phyloP scores from a whole-genome alignment of 1,139 yeast species.

The Insectozyma bohioensis region DNA sequence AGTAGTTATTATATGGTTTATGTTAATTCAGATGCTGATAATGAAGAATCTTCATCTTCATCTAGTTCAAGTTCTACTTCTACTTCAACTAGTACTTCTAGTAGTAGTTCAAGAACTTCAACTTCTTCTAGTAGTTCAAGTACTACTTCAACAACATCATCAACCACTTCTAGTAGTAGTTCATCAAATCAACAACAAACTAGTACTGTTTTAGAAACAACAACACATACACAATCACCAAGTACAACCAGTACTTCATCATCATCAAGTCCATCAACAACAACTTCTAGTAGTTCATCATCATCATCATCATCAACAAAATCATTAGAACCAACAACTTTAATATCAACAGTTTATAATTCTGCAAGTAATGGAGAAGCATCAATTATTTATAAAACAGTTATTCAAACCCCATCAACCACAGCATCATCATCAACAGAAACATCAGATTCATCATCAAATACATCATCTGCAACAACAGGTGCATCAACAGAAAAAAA shows the following conservation, averaged over 20 bases:
- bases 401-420: conserved; percentile 21
- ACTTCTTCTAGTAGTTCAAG: conserved; percentile 14
- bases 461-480: conserved; percentile 17
- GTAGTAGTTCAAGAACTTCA: conserved; percentile 9
- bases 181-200: conserved; percentile 12
- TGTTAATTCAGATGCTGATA: conserved; percentile 28
- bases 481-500: conserved; percentile 17
- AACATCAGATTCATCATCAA: conserved; percentile 17
- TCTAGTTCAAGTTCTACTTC: conserved; percentile 14
- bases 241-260: conserved; percentile 14
- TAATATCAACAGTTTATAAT: conserved; percentile 24
- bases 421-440: conserved; percentile 16
- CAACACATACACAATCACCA: conserved; percentile 8
- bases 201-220: conserved; percentile 15
- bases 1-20: conserved; percentile 47
- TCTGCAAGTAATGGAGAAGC: conserved; percentile 21
- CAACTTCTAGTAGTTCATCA: conserved; percentile 7
- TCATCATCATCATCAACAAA: conserved; percentile 8
- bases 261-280: conserved; percentile 8
- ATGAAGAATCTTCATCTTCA: conserved; percentile 17
- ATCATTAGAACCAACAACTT: conserved; percentile 11
- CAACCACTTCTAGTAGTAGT: no score
- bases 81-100: conserved; percentile 8
- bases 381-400: conserved; percentile 23
- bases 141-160: conserved; percentile 11